Base-by-base conservation (phyloP, 257 asterid genomes). In the Solanum ossicruentum region DNA sequence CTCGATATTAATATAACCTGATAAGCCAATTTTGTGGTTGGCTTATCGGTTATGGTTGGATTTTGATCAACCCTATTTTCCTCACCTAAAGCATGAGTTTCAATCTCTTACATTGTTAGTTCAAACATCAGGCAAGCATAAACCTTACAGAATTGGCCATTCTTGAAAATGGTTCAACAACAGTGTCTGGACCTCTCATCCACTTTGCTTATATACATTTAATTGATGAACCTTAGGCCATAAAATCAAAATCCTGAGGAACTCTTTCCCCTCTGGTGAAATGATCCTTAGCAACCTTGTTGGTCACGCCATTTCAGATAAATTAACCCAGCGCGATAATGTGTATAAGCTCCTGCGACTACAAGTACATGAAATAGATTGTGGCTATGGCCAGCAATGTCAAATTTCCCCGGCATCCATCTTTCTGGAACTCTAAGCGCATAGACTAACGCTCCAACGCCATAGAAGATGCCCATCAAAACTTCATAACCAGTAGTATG, bases 401-500 rank as follows among this genome's bases (percentile, higher is more conserved):
- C 99, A 4, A 97, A 95, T 86, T 92, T 95, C 21, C 99, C 99
- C 0, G 99, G 99, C 96, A 87, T 93, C 99, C 98, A 94, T 86
- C 93, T 89, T 89, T 97, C 99, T 0, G 99, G 99, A 49, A 94
- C 83, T 67, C 98, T 85, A 97, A 87, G 85, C 0, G 99, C 97
- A 28, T 97, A 97, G 3, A 97, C 89, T 47, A 95, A 61, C 0
- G 99, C 99, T 49, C 99, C 99, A 2, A 91, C 13, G 10, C 98
- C 99, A 10, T 97, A 97, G 7, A 97, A 85, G 0, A 65, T 56
- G 26, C 99, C 99, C 99, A 97, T 95, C 93, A 97, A 85, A 17
- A 92, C 83, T 70, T 97, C 99, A 36, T 93, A 95, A 0, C 90
- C 92, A 0, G 99, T 97, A 1, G 99, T 95, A 85, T 92, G 91